Percentiles rank a stretch among this genome's conserved stretches.
phyloP scores from a whole-genome alignment of 371 early-diverging fungal species.

The Mortierella sp. region DNA sequence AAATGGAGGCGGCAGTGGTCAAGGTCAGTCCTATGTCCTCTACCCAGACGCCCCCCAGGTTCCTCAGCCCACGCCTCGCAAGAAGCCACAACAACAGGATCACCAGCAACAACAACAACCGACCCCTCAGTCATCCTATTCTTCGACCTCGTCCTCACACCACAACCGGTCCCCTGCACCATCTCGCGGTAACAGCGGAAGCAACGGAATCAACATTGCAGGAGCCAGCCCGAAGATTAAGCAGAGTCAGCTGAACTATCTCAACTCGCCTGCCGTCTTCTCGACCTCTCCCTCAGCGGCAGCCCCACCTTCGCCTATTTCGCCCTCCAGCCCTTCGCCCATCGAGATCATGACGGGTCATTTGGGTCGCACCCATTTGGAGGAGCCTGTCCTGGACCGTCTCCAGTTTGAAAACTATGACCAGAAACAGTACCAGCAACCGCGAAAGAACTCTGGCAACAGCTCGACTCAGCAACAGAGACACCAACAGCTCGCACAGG shows the following conservation, averaged over 20 bases:
- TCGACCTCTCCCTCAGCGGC: constrained; percentile 27
- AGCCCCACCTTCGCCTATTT: constrained; percentile 39
- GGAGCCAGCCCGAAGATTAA: constrained; percentile 18
- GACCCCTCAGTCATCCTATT: constrained; percentile 51
- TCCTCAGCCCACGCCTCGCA: constrained; percentile 8
- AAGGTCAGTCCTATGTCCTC: constrained; percentile 16
- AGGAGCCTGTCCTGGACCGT: constrained; percentile 47
- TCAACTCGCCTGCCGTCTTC: constrained; percentile 16
- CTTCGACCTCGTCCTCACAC: constrained; percentile 34
- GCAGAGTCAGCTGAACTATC: constrained; percentile 42
- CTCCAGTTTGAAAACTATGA: constrained; percentile 35
- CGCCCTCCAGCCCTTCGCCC: constrained; percentile 37
- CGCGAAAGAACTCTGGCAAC: constrained; percentile 39
- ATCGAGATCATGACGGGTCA: constrained; percentile 33
- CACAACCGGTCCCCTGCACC: constrained; percentile 24
- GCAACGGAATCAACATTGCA: constrained; percentile 18
- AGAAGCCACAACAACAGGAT: constrained; percentile 19
- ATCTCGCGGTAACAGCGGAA: constrained; percentile 43
- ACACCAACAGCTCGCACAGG: constrained; percentile 31
- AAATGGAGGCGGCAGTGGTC: constrained; percentile 7
- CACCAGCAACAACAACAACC: constrained; percentile 31
- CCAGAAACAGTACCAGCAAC: constrained; percentile 40
- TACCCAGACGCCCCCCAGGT: constrained; percentile 29
- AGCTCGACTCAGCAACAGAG: constrained; percentile 26
- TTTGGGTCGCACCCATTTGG: constrained; percentile 34